Conservation (phyloP, 2,329 filamentous ascomycete species). For the Xylariaceae sp. region DNA sequence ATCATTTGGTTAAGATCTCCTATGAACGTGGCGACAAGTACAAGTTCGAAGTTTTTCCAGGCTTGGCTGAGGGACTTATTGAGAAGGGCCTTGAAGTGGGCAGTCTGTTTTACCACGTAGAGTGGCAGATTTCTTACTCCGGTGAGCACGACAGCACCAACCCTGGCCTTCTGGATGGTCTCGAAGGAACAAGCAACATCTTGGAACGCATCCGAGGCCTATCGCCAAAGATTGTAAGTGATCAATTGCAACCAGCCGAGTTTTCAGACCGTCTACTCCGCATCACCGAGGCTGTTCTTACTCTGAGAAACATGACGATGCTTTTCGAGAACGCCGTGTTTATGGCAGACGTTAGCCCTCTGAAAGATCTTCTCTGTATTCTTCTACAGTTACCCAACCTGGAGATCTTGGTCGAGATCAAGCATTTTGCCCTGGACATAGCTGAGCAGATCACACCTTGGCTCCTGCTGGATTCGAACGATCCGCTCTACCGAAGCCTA, state of each 20-base stretch:
- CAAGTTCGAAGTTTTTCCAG: constrained; percentile 85
- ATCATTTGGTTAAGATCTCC: constrained; percentile 92
- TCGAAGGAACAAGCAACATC: constrained; percentile 65
- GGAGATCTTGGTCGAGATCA: constrained; percentile 72
- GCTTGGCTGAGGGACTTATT: constrained; percentile 80
- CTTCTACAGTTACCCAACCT: constrained; percentile 70
- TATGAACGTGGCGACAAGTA: constrained; percentile 94
- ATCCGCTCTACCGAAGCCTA: constrained; percentile 75
- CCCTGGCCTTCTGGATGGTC: constrained; percentile 46
- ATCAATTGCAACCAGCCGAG: constrained; percentile 66
- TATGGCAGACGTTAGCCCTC: constrained; percentile 65
- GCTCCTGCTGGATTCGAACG: constrained; percentile 63
- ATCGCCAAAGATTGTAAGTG: constrained; percentile 52
- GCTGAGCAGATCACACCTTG: constrained; percentile 85
- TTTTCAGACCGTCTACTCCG: constrained; percentile 67
- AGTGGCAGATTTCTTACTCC: constrained; percentile 73
- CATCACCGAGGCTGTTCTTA: constrained; percentile 79
- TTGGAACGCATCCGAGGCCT: constrained; percentile 66
- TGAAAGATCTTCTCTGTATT: constrained; percentile 80
- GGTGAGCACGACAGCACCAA: constrained; percentile 49
- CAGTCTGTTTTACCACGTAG: constrained; percentile 71
- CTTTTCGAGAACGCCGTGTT: constrained; percentile 82
- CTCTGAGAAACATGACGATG: constrained; percentile 94
- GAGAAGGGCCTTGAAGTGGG: constrained; percentile 78
- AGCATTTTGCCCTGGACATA: constrained; percentile 86